Evolutionary conservation across 2,329 filamentous ascomycete species (phyloP).

Genomic region (Leptodontidium sp.): DNA sequence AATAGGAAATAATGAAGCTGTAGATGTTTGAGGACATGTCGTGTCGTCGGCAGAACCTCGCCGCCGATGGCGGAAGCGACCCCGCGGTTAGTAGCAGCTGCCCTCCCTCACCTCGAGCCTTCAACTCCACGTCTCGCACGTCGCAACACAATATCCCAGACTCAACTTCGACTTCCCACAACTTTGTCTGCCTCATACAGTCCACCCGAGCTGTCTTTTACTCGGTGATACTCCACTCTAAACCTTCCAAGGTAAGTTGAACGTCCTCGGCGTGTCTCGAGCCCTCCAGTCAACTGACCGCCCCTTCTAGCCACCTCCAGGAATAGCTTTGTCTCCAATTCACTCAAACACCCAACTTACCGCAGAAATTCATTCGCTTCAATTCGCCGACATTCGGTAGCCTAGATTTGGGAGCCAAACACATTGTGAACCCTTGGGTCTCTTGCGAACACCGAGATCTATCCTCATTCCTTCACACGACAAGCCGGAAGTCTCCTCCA

Average conservation of each 20-base stretch:
- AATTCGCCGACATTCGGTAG: not conserved
- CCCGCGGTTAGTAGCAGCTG: not conserved
- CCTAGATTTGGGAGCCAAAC: not conserved
- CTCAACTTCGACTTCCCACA: not conserved
- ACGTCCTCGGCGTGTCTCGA: not conserved
- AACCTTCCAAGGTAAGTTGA: not conserved
- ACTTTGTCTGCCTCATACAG: no score
- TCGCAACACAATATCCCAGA: not conserved
- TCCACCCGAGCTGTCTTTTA: not conserved
- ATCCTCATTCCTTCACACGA: not conserved
- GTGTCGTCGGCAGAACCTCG: constrained; percentile 8
- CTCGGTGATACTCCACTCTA: not conserved
- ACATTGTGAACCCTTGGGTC: not conserved
- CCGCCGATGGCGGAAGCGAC: constrained; percentile 5
- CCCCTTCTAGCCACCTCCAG: not conserved
- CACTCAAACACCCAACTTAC: not conserved
- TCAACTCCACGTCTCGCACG: not conserved
- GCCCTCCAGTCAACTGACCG: not conserved
- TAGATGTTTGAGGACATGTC: constrained; percentile 7
- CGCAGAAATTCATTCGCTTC: not conserved
- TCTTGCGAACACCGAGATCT: not conserved
- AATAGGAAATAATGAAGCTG: constrained; percentile 20
- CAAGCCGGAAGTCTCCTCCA: not conserved
- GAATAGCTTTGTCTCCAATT: not conserved
- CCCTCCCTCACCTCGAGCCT: not conserved